Evolutionary conservation across 768 basidiomycete genomes (phyloP), one percentile per base, ranked within the genome.

Genomic region (Leucocoprinus leucothites): DNA sequence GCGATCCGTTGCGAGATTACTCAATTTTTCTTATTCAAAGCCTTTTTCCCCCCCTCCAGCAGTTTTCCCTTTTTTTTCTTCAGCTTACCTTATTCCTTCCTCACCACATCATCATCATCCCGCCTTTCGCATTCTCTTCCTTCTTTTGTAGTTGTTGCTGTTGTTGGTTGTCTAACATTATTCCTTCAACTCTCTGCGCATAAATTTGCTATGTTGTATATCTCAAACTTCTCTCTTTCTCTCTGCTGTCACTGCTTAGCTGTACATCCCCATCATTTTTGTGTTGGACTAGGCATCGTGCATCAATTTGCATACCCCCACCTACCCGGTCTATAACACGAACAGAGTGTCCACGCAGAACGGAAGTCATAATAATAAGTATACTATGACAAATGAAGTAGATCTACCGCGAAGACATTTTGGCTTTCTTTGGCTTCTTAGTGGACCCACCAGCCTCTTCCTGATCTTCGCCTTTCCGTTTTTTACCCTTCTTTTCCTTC

Each of bases 341-440:
- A 31, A 31, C 31, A 31, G 31, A 31, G 11, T 5, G 31, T 31
- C 31, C 31, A n/a, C n/a, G n/a, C n/a, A 13, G 31, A 34, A 40
- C 9, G 3, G 16, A 38, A 48, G 31, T 8, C 16, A 38, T 21
- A 40, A 9, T 3, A 38, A 38, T 38, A 38, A n/a, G 4, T 13
- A 38, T 6, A n/a, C n/a, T n/a, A 13, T 38, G 16, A 4, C 38
- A 38, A 4, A 38, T 38, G 38, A 38, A n/a, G 3, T 4, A 4
- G 16, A 19, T 24, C 45, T 58, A 58, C 53, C 51, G 51, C 46
- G 57, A 56, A 53, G 41, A 59, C 16, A 45, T 60, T 22, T 51
- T 57, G 26, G 54, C 34, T 52, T 60, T 57, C 60, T 81, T 74
- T 40, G 67, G 64, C 67, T 81, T 82, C 70, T 85, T 82, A 1